Evolutionary conservation across 768 basidiomycete species (phyloP).

Genomic region (Naganishia randhawae): DNA sequence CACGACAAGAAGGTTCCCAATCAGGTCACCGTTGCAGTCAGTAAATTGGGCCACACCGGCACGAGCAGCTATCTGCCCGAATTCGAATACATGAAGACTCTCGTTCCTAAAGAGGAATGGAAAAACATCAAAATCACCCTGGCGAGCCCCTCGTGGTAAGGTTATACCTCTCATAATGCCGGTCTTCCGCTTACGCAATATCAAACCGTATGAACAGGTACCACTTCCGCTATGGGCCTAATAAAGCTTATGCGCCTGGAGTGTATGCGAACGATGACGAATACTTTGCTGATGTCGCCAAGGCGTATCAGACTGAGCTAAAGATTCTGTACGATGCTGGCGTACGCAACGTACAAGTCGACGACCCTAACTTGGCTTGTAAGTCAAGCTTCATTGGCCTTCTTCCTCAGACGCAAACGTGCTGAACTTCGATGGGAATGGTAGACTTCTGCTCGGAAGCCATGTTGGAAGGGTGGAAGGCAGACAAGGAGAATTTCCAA

Average conservation of each 20-base stretch:
- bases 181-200: background rate
- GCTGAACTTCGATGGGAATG: background rate
- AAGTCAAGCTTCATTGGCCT: background rate
- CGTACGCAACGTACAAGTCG: constrained; percentile 28
- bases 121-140: constrained; percentile 67
- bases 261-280: constrained; percentile 27
- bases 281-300: constrained; percentile 31
- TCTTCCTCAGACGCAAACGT: constrained; percentile 26
- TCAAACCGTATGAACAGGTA: constrained; percentile 1
- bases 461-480: constrained; percentile 60
- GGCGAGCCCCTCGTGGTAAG: constrained; percentile 56
- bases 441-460: constrained; percentile 56
- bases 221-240: constrained; percentile 27
- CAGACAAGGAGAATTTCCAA: constrained; percentile 57
- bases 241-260: constrained; percentile 2
- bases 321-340: constrained; percentile 27
- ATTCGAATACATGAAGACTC: constrained; percentile 49
- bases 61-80: constrained; percentile 46
- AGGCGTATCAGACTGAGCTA: constrained; percentile 29
- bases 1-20: constrained; percentile 25
- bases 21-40: constrained; percentile 18
- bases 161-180: background rate
- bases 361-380: constrained; percentile 29
- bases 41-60: constrained; percentile 13
- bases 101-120: constrained; percentile 64